Conservation (phyloP, 2,329 filamentous ascomycete genomes). For the Penicillium digitatum region DNA sequence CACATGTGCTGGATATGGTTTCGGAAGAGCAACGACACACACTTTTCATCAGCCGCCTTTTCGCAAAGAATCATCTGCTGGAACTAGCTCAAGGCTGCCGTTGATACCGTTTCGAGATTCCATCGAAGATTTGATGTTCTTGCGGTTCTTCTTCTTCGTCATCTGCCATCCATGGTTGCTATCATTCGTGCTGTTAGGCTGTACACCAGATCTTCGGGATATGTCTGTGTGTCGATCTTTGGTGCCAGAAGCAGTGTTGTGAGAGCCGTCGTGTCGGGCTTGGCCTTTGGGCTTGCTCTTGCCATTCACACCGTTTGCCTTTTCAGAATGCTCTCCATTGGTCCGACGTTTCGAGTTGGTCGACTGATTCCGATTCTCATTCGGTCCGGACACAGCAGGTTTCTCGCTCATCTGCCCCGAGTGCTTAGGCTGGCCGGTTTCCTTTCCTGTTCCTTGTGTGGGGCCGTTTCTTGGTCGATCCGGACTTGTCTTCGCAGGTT, state of each 20-base stretch:
- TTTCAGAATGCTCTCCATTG: constrained; percentile 35
- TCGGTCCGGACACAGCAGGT: constrained; percentile 18
- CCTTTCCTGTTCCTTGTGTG: constrained; percentile 26
- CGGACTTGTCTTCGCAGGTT: constrained; percentile 21
- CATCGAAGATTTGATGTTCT: constrained; percentile 33
- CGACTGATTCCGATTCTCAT: constrained; percentile 28
- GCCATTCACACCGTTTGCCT: constrained; percentile 32
- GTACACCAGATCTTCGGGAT: constrained; percentile 25
- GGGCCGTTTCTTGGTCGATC: constrained; percentile 25
- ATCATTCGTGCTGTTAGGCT: constrained; percentile 28
- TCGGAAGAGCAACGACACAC: background rate
- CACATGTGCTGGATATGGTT: background rate
- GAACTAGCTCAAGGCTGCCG: constrained; percentile 37
- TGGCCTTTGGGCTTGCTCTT: constrained; percentile 36
- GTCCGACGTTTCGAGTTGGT: constrained; percentile 32
- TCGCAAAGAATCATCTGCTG: constrained; percentile 43
- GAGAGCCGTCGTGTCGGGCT: constrained; percentile 25
- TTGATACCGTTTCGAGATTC: constrained; percentile 30
- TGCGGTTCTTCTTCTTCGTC: constrained; percentile 44
- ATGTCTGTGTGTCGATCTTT: constrained; percentile 32
- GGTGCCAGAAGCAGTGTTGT: constrained; percentile 12
- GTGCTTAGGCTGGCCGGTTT: constrained; percentile 27
- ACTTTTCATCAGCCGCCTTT: constrained; percentile 42
- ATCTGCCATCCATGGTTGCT: constrained; percentile 42
- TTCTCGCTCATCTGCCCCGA: constrained; percentile 25